Conservation (phyloP, 73 alveolate species). For the Tetrahymena elliotti region DNA sequence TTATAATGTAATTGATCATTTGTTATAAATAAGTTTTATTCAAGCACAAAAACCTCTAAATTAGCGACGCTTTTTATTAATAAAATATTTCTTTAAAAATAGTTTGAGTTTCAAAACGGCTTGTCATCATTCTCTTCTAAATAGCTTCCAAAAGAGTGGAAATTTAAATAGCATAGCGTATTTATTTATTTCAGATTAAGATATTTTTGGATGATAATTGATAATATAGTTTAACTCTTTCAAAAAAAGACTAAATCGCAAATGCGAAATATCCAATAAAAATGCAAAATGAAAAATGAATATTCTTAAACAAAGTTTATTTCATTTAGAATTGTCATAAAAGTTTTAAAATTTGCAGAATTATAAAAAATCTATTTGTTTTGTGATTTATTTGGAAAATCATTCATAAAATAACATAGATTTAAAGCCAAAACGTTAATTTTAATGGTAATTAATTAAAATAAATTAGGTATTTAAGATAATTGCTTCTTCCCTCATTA, state of each 20-base stretch:
- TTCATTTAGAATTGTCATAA: too few species aligned
- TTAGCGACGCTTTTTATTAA: not conserved
- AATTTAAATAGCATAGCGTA: not conserved
- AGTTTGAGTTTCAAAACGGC: not conserved
- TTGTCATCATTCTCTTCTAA: not conserved
- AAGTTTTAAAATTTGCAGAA: too few species aligned
- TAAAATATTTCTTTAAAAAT: not conserved
- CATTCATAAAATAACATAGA: too few species aligned
- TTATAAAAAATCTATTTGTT: too few species aligned
- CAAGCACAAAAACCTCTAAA: not conserved
- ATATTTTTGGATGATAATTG: not conserved
- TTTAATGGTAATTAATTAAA: not conserved
- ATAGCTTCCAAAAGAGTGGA: not conserved
- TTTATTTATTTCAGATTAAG: not conserved
- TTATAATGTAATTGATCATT: not conserved
- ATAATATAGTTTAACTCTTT: not conserved
- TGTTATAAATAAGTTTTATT: not conserved
- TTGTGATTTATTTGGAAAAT: too few species aligned
- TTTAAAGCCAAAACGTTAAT: too few species aligned
- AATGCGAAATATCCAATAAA: too few species aligned
- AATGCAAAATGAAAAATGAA: too few species aligned
- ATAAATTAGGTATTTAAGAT: not conserved
- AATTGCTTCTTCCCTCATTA: not conserved
- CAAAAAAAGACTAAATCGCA: too few species aligned
- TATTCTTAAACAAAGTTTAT: too few species aligned